phyloP scores from a whole-genome alignment of 1,284 basidiomycete species.

The Schizopora paradoxa region DNA sequence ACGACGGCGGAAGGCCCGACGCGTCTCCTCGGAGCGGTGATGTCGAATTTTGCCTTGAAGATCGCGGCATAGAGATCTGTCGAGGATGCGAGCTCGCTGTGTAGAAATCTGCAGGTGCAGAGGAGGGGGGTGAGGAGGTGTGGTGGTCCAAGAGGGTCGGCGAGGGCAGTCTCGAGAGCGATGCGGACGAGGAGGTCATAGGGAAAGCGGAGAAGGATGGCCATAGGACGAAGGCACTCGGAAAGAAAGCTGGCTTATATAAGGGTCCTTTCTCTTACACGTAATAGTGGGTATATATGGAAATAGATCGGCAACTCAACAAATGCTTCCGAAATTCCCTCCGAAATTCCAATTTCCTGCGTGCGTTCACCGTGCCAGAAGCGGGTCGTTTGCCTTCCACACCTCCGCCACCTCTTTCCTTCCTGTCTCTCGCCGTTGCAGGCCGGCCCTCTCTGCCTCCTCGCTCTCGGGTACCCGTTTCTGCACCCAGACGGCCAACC shows the following conservation, averaged over 20 bases:
- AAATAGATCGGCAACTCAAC: no score
- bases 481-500: conserved; percentile 3
- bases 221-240: no score
- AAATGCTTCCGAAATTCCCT: no score
- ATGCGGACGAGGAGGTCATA: conserved; percentile 58
- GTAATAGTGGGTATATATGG: no score
- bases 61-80: conserved; percentile 53
- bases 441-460: background rate
- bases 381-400: no score
- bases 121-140: conserved; percentile 44
- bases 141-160: conserved; percentile 39
- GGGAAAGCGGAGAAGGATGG: conserved; percentile 41
- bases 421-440: background rate
- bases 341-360: no score
- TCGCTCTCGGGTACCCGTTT: background rate
- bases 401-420: background rate
- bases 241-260: no score
- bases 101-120: conserved; percentile 39
- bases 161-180: conserved; percentile 41
- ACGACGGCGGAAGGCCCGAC: conserved; percentile 36
- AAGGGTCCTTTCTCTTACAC: no score
- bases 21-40: conserved; percentile 48
- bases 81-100: conserved; percentile 37
- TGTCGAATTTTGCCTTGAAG: conserved; percentile 60
- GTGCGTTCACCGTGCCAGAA: no score